Percentiles rank a stretch among this genome's conserved stretches.
Evolutionary conservation across 2,329 filamentous ascomycete genomes (phyloP).

Genomic region (Microcyclosporella mali): DNA sequence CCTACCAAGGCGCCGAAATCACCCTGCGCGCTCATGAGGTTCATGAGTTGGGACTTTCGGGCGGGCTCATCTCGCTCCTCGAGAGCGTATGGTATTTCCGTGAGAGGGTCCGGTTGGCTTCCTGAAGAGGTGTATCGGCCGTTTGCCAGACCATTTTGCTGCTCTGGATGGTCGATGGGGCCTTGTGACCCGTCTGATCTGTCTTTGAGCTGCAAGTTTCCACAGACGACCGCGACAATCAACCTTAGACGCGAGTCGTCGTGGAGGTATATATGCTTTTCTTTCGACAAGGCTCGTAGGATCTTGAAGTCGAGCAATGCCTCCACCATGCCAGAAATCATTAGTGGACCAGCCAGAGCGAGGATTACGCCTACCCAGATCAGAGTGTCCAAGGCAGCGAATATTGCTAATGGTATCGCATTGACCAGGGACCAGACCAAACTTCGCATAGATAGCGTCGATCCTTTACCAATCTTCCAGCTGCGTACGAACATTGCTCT

Average conservation of each 20-base stretch:
- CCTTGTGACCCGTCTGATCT: neutral
- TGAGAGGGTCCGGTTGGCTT: neutral
- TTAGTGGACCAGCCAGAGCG: slow-evolving; percentile 4
- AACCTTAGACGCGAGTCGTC: slow-evolving; percentile 1
- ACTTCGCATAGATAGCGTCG: no score
- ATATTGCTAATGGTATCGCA: neutral
- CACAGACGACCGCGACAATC: slow-evolving; percentile 1
- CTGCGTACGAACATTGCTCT: slow-evolving; percentile 3
- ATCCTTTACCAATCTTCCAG: neutral
- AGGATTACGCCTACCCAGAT: slow-evolving; percentile 5
- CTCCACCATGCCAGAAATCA: slow-evolving; percentile 5
- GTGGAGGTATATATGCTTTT: neutral
- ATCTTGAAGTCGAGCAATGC: slow-evolving; percentile 5
- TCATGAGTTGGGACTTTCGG: neutral
- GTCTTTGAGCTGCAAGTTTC: slow-evolving; percentile 2
- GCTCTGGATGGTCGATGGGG: neutral
- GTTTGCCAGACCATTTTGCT: no score
- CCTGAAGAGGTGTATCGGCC: no score
- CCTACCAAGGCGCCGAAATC: slow-evolving; percentile 6
- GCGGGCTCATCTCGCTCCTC: neutral
- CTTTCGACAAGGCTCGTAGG: neutral
- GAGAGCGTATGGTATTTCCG: neutral
- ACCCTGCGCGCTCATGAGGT: slow-evolving; percentile 7
- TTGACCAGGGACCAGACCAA: neutral
- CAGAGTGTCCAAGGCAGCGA: slow-evolving; percentile 4